These are phyloP conservation scores for Austroboletus niveus DNA, from an alignment of 1,284 basidiomycete genomes.

Conservation along the genomic window DNA sequence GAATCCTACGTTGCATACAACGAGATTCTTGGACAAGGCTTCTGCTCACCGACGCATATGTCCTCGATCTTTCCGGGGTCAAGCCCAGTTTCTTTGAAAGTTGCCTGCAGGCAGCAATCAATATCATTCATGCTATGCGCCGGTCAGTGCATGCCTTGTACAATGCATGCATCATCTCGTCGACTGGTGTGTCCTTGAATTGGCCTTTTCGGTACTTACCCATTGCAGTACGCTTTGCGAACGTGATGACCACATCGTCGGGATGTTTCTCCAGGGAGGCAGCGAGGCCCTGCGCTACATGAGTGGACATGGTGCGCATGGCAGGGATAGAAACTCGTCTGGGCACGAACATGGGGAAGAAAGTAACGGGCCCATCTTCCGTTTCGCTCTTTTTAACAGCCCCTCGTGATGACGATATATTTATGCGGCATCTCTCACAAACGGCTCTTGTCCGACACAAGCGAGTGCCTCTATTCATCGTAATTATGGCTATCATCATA, in stretches of 20 bases:
- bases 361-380: background rate
- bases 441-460: background rate
- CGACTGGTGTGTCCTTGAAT: slow-evolving; percentile 72
- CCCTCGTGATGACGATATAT: background rate
- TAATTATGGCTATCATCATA: background rate
- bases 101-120: slow-evolving; percentile 35
- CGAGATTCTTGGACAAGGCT: background rate
- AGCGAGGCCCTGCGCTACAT: slow-evolving; percentile 41
- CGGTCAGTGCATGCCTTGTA: slow-evolving; percentile 51
- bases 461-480: background rate
- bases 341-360: slow-evolving; percentile 16
- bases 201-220: slow-evolving; percentile 79
- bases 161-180: slow-evolving; percentile 67
- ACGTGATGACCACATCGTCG: slow-evolving; percentile 85
- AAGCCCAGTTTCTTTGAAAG: slow-evolving; percentile 46
- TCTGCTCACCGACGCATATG: slow-evolving; percentile 69
- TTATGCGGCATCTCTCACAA: slow-evolving; percentile 2
- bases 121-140: background rate
- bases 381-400: background rate
- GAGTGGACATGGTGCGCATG: slow-evolving; percentile 40
- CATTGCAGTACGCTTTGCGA: slow-evolving; percentile 77
- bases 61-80: slow-evolving; percentile 70
- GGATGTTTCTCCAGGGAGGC: slow-evolving; percentile 64
- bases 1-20: background rate
- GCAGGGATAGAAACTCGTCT: slow-evolving; percentile 1